phyloP scores from a whole-genome alignment of 768 basidiomycete species.

The Boletus rex-veris region DNA sequence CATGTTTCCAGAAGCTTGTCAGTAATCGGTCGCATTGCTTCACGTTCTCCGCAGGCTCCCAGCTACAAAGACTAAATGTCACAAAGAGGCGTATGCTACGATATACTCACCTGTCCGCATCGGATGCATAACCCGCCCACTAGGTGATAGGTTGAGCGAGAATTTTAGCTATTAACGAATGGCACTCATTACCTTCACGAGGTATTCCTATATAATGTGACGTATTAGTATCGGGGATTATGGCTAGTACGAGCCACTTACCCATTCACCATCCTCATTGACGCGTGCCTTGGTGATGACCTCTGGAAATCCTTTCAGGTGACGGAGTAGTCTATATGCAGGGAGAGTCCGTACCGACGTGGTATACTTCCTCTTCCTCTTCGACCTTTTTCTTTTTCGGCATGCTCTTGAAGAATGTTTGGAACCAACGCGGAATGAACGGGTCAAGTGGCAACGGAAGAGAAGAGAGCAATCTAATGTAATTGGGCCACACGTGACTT shows the following conservation, averaged over 20 bases:
- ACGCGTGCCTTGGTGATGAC: slow-evolving; percentile 60
- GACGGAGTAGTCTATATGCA: background rate
- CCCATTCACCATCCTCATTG: slow-evolving; percentile 48
- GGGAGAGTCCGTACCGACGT: slow-evolving; percentile 41
- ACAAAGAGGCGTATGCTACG: background rate
- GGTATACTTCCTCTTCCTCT: slow-evolving; percentile 37
- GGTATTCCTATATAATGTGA: slow-evolving; percentile 49
- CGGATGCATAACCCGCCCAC: slow-evolving; percentile 66
- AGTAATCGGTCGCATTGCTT: slow-evolving; percentile 54
- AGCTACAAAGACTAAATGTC: slow-evolving; percentile 39
- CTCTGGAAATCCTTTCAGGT: slow-evolving; percentile 37
- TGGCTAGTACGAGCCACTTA: slow-evolving; percentile 25
- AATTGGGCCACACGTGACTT: slow-evolving; percentile 15
- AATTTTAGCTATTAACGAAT: background rate
- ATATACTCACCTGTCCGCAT: slow-evolving; percentile 49
- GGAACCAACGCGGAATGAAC: background rate
- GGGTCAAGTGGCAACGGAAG: background rate
- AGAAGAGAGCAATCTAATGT: background rate
- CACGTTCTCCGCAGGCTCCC: slow-evolving; percentile 67
- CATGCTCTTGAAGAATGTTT: slow-evolving; percentile 12
- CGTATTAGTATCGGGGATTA: background rate
- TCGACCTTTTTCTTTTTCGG: slow-evolving; percentile 26
- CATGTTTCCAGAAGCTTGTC: slow-evolving; percentile 58
- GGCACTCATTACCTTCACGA: slow-evolving; percentile 53
- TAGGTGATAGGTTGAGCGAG: slow-evolving; percentile 25